A percentile compares a stretch with the other conserved stretches of the same genome.
These are phyloP conservation scores for Lentinula lateritia DNA, from an alignment of 768 basidiomycete species.

Conservation along the genomic window DNA sequence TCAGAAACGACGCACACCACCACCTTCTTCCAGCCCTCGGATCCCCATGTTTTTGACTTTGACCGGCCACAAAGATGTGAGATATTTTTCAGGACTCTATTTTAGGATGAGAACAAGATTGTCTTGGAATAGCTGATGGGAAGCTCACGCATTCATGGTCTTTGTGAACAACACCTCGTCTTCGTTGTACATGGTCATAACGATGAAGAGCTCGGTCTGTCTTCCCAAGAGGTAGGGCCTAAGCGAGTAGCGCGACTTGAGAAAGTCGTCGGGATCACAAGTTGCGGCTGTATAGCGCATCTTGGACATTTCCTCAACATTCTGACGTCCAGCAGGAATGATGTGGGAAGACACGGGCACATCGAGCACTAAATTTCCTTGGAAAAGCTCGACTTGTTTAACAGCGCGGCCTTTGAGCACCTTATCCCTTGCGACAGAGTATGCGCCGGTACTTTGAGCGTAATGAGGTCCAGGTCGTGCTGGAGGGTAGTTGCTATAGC, in stretches of 20 bases:
- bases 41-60: slow-evolving; percentile 79
- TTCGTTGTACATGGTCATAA: slow-evolving; percentile 97
- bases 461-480: slow-evolving; percentile 43
- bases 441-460: slow-evolving; percentile 47
- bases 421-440: slow-evolving; percentile 67
- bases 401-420: slow-evolving; percentile 78
- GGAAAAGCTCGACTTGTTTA: slow-evolving; percentile 71
- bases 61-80: slow-evolving; percentile 69
- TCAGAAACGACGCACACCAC: slow-evolving; percentile 87
- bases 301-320: slow-evolving; percentile 72
- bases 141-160: slow-evolving; percentile 77
- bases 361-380: slow-evolving; percentile 84
- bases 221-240: slow-evolving; percentile 76
- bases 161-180: slow-evolving; percentile 72
- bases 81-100: slow-evolving; percentile 81
- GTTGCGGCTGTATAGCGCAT: slow-evolving; percentile 88
- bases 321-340: slow-evolving; percentile 56
- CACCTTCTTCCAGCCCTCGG: slow-evolving; percentile 86
- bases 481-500: slow-evolving; percentile 56
- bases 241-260: slow-evolving; percentile 69
- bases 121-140: background rate
- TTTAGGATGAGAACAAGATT: background rate
- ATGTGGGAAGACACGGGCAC: slow-evolving; percentile 76
- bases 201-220: slow-evolving; percentile 88
- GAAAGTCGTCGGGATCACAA: slow-evolving; percentile 87